Conservation (phyloP, 2,329 filamentous ascomycete species). For the Scolecobasidium constrictum region DNA sequence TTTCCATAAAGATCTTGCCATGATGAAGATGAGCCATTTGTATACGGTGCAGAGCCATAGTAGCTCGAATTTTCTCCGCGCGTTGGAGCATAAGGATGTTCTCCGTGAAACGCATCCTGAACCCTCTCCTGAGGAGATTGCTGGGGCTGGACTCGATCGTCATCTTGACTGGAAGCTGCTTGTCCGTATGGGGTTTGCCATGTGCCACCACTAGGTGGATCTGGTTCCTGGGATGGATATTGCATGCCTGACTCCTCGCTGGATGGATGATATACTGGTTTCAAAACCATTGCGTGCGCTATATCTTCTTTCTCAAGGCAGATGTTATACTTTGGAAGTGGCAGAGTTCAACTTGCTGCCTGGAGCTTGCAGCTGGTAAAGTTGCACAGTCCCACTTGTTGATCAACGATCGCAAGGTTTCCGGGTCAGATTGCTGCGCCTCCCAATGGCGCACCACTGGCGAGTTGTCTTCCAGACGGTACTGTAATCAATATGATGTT, state of each 20-base stretch:
- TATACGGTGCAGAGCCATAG: constrained; percentile 1
- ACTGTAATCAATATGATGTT: no score
- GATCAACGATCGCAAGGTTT: no score
- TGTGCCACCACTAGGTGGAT: not conserved
- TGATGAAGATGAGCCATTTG: not conserved
- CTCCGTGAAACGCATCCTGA: not conserved
- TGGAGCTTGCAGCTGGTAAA: no score
- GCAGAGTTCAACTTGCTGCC: no score
- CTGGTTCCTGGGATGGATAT: not conserved
- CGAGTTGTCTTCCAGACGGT: no score
- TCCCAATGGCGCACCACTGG: no score
- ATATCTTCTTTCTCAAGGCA: no score
- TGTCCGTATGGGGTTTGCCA: not conserved
- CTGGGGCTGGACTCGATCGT: not conserved
- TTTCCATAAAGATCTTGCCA: not conserved
- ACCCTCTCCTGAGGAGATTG: not conserved
- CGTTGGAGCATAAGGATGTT: not conserved
- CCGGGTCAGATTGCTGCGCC: no score
- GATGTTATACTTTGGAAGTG: no score
- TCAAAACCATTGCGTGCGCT: no score
- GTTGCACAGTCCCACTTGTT: no score
- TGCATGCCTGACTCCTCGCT: not conserved
- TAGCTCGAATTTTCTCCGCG: constrained; percentile 1
- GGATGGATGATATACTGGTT: not conserved
- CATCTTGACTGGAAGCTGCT: not conserved